phyloP scores from a whole-genome alignment of 371 early-diverging fungal genomes.

The Blastocladiella emersonii region DNA sequence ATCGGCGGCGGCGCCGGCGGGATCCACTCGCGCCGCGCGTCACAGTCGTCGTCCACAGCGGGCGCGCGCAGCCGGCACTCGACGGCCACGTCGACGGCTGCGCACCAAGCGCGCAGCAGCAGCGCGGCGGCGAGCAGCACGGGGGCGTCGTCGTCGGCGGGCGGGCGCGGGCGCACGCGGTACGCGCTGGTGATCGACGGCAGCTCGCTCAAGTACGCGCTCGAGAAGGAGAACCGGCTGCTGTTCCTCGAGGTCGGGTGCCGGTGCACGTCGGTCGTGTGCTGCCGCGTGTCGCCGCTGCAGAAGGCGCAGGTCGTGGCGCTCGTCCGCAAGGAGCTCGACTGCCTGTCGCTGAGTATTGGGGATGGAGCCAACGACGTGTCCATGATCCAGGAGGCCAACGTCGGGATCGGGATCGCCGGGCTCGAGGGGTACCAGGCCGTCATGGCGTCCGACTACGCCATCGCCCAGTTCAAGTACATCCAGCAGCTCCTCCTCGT shows the following conservation, averaged over 20 bases:
- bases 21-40: too few relatives aligned
- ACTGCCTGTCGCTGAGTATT: conserved; percentile 71
- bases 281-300: conserved; percentile 88
- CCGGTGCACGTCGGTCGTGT: conserved; percentile 74
- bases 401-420: conserved; percentile 87
- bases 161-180: conserved; percentile 4
- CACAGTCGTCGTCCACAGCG: conserved; percentile 2
- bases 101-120: too few relatives aligned
- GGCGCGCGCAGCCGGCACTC: not conserved
- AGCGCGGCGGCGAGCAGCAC: too few relatives aligned
- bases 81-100: too few relatives aligned
- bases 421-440: conserved; percentile 88
- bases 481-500: conserved; percentile 55
- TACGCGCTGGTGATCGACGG: conserved; percentile 86
- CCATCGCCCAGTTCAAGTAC: conserved; percentile 72
- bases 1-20: too few relatives aligned
- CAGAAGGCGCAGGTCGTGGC: conserved; percentile 95
- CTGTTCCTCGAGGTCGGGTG: conserved; percentile 61
- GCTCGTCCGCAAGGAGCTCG: conserved; percentile 62
- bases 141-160: conserved; percentile 10
- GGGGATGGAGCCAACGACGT: conserved; percentile 98
- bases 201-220: conserved; percentile 56
- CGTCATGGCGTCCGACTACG: conserved; percentile 77
- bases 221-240: conserved; percentile 43
- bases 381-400: conserved; percentile 84